Percentiles rank a stretch among this genome's conserved stretches.
phyloP scores from a whole-genome alignment of 306 rosid species.

The cucumber (Cucumis sativus) region Cucumber_9930_V3 NC_026657.2:4332001-4332500 shows the following conservation, averaged over 20 bases:
- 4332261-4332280: background rate
- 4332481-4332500: slow-evolving; percentile 47
- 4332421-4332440: slow-evolving; percentile 48
- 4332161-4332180: background rate
- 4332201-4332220: background rate
- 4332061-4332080: background rate
- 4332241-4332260: background rate
- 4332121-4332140: background rate
- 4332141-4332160: slow-evolving; percentile 5
- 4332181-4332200: background rate
- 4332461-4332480: slow-evolving; percentile 37
- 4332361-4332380: slow-evolving; percentile 31
- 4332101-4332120: background rate
- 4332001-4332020: background rate
- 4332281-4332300: slow-evolving; percentile 1
- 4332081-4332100: background rate
- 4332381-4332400: slow-evolving; percentile 45
- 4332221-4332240: background rate
- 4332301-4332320: slow-evolving; percentile 1
- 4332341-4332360: slow-evolving; percentile 25
- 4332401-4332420: slow-evolving; percentile 32
- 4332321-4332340: background rate
- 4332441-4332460: slow-evolving; percentile 43
- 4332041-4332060: background rate
- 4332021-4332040: background rate